Percentiles rank a stretch among this genome's conserved stretches.
Evolutionary conservation across 345 rosid genomes (phyloP).

Genomic region (Aegle marmelos): DNA sequence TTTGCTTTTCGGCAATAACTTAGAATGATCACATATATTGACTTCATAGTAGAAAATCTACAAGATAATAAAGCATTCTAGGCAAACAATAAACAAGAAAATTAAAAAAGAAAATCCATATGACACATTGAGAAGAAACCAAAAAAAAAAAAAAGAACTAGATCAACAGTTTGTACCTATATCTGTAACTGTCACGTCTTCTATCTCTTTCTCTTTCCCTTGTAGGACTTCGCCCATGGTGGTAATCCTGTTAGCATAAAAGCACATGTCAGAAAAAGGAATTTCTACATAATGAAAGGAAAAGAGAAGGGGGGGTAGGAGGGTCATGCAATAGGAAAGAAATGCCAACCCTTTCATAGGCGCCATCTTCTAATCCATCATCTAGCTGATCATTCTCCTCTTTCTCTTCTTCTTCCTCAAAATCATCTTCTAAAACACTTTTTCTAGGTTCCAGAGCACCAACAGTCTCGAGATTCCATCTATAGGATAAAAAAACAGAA

Average conservation of each 20-base stretch:
- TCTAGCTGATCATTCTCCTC: constrained; percentile 71
- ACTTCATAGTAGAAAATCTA: background rate
- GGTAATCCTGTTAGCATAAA: constrained; percentile 50
- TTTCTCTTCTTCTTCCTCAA: constrained; percentile 94
- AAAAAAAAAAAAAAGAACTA: background rate
- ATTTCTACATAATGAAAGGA: background rate
- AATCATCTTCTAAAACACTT: constrained; percentile 94
- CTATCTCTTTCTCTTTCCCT: constrained; percentile 85
- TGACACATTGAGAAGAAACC: background rate
- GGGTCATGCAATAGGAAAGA: background rate
- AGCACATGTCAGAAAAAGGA: constrained; percentile 1
- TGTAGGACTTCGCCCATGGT: constrained; percentile 71
- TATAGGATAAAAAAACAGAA: constrained; percentile 21
- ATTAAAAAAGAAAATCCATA: background rate
- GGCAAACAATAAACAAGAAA: background rate
- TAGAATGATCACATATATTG: background rate
- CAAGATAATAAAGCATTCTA: background rate
- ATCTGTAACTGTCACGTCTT: constrained; percentile 61
- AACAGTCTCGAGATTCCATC: constrained; percentile 79
- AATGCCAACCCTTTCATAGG: constrained; percentile 56
- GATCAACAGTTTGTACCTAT: constrained; percentile 46
- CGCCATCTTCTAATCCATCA: constrained; percentile 51
- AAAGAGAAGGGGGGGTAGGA: background rate
- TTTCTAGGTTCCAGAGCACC: constrained; percentile 72
- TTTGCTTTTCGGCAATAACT: background rate